Base-by-base conservation (phyloP, 768 basidiomycete species). In the Termitomyces heimii region DNA sequence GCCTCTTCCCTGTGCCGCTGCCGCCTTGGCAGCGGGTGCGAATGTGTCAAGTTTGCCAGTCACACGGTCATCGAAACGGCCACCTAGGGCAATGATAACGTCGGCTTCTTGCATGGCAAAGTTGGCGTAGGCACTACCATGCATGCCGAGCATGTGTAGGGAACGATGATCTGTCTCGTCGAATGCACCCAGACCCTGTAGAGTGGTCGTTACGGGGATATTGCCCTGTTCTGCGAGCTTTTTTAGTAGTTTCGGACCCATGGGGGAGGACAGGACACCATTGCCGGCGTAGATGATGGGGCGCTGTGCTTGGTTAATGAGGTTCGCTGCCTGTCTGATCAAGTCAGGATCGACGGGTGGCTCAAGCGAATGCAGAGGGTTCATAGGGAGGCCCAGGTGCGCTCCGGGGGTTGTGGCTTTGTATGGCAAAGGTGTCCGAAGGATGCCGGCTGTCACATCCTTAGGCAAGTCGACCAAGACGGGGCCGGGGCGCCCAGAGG, bases 391-490 rank as follows among this genome's bases (percentile, higher is more conserved):
- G 9, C 84, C 85, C 53, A 90, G 81, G 48, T 85, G 79, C 57
- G 77, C 70, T 29, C 93, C 94, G 14, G 94, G 91, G 10, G 89
- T 92, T 26, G 94, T 92, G 12, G 85, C 88, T 70, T 83, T 94
- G 80, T 81, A 88, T 10, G 94, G 88, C 63, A 97, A 77, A 26
- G 97, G 84, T 0, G 85, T 85, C 57, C 87, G 86, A 45, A 98
- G 82, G 65, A 97, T 88, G 34, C 88, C 86, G 2, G 97, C 97
- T 0, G 97, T 99, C 52, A 99, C 85, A 71, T 99, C 97, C 73
- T 99, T 99, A n/a, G 97, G 97, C 20, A 99, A 80, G 68, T 99
- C 97, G 59, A 99, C 95, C 59, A 99, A 86, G 48, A 98, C 97
- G 50, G 97, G 97, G 0, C 97, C 97, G 0, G 97, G 97, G 29